Base-by-base conservation (phyloP, 148 eudicot genomes). In the Rhododendron simsii region DNA sequence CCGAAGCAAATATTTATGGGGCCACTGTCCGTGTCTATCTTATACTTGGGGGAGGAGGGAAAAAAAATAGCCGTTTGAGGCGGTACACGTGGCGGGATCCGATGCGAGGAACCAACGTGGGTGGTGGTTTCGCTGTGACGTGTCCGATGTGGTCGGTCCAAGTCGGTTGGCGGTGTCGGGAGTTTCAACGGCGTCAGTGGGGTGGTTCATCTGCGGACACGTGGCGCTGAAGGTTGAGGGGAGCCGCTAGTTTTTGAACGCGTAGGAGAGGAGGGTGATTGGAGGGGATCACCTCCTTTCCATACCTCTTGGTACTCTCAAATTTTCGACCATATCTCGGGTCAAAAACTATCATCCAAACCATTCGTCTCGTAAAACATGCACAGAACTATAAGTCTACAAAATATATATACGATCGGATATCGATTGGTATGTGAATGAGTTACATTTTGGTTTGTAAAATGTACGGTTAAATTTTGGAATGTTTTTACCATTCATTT, bases 1-100 rank as follows among this genome's bases (percentile, higher is more conserved):
- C 53, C 1, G 14, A 74, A 23, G 39, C 21, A 81, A 76, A 86
- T 44, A 35, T 45, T 11, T 51, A 2, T 0, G 51, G 33, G 28
- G 28, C 4, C 4, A 69, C 37, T 69, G 75, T 71, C 76, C 28
- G 15, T 78, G 9, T 48, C 51, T 4, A 9, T 18, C 26, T 39
- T 57, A 39, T 15, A 33, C 41, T 35, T 59, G 1, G 26, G 65
- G 63, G 65, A 20, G 4, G 39, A 28, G 30, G 55, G 18, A 0
- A 15, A 16, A 67, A 88, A 91, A 92, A 89, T 93, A 93, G 95
- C 95, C 95, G 95, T 93, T 93, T 39, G 78, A 61, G 20, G 26
- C 5, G 7, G 80, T 73, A 78, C 87, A 91, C 93, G 95, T 91
- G 95, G 84, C 50, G 47, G 20, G 20, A 0, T 5, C 3, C 23